phyloP scores from a whole-genome alignment of 331 rosid species.

The Stylosanthes scabra region DNA sequence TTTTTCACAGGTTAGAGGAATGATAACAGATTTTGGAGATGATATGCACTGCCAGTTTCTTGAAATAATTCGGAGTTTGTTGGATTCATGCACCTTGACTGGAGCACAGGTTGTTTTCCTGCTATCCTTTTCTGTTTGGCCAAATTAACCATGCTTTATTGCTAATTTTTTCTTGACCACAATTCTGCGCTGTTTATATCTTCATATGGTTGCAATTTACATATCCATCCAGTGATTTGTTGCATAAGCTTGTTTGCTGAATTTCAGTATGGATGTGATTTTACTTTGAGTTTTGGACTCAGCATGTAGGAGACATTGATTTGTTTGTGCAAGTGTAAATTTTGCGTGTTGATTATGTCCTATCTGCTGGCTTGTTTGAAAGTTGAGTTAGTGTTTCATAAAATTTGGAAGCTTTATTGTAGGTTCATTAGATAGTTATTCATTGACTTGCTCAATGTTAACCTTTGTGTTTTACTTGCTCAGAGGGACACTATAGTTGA shows the following conservation, averaged over 20 bases:
- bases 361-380: constrained; percentile 50
- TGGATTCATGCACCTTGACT: constrained; percentile 83
- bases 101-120: constrained; percentile 74
- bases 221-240: constrained; percentile 27
- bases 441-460: constrained; percentile 22
- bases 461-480: constrained; percentile 38
- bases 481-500: constrained; percentile 92
- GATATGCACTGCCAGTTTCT: constrained; percentile 97
- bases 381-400: constrained; percentile 41
- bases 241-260: constrained; percentile 40
- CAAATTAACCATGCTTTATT: constrained; percentile 9
- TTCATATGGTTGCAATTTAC: neutral
- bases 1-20: constrained; percentile 71
- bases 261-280: constrained; percentile 27
- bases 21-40: constrained; percentile 93
- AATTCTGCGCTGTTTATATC: neutral
- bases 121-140: neutral
- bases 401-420: constrained; percentile 28
- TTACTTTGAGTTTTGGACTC: constrained; percentile 57
- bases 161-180: neutral
- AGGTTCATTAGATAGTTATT: constrained; percentile 27
- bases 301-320: constrained; percentile 14
- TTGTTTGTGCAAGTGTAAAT: constrained; percentile 47
- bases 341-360: constrained; percentile 56
- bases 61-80: constrained; percentile 90